Conservation (phyloP, 164 flowering plant species). For the Nelumbo lutea region DNA sequence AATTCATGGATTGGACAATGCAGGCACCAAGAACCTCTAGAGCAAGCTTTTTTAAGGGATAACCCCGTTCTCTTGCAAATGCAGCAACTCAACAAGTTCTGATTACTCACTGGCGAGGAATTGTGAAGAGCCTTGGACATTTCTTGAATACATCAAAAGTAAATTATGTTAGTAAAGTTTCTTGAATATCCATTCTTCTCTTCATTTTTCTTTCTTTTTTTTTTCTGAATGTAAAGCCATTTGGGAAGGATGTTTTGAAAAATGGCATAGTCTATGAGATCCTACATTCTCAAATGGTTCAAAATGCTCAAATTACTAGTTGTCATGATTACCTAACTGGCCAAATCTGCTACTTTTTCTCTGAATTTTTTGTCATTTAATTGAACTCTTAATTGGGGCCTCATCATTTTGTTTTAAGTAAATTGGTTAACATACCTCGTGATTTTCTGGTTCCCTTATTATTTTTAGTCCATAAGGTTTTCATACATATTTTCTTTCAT, state of each 20-base stretch:
- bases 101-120: conserved; percentile 99
- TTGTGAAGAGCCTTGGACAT: conserved; percentile 84
- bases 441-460: conserved; percentile 84
- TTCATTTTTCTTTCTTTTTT: conserved; percentile 1
- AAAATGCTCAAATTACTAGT: too few relatives aligned
- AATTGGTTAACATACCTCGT: neutral
- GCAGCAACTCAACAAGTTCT: conserved; percentile 85
- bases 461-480: conserved; percentile 87
- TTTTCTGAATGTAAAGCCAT: neutral
- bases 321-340: neutral
- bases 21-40: conserved; percentile 97
- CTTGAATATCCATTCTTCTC: conserved; percentile 1
- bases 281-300: neutral
- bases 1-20: conserved; percentile 3
- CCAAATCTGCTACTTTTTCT: too few relatives aligned
- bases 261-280: neutral
- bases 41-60: conserved; percentile 94
- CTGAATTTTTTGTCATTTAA: too few relatives aligned
- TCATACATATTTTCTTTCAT: conserved; percentile 98
- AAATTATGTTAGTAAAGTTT: conserved; percentile 61
- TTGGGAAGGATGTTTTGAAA: neutral
- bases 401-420: neutral
- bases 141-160: conserved; percentile 74
- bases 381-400: too few relatives aligned
- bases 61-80: conserved; percentile 76